Evolutionary conservation across 2,329 filamentous ascomycete genomes (phyloP).

Genomic region (Verticillium longisporum): DNA sequence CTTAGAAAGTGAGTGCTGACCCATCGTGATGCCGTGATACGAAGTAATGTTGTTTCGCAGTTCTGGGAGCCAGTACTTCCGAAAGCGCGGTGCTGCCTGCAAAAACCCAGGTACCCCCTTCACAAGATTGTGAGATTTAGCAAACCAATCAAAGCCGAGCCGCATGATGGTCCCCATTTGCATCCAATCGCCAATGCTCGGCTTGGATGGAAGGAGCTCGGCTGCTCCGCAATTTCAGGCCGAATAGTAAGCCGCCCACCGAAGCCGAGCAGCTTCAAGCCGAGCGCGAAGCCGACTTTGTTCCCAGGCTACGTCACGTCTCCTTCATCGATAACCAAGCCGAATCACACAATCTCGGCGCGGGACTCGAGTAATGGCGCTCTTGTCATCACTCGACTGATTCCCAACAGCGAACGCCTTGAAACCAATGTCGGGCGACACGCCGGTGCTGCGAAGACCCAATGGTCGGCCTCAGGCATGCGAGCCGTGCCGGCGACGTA

Average conservation of each 20-base stretch:
- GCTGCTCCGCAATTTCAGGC: not conserved
- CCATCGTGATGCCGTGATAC: not conserved
- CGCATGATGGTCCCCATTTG: not conserved
- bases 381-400: not conserved
- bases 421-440: not conserved
- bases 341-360: not conserved
- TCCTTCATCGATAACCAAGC: not conserved
- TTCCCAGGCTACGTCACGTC: no score
- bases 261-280: not conserved
- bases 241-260: not conserved
- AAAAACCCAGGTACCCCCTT: not conserved
- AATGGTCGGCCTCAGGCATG: conserved; percentile 10
- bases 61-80: not conserved
- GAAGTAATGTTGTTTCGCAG: not conserved
- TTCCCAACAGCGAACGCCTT: not conserved
- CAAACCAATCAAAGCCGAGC: not conserved
- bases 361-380: not conserved
- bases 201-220: not conserved
- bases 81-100: no score
- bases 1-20: not conserved
- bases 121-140: not conserved
- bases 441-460: not conserved
- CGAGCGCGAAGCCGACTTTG: not conserved
- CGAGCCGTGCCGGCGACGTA: conserved; percentile 31
- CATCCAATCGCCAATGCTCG: not conserved